phyloP scores from a whole-genome alignment of 768 basidiomycete genomes.

The Melanogaster broomeanus region DNA sequence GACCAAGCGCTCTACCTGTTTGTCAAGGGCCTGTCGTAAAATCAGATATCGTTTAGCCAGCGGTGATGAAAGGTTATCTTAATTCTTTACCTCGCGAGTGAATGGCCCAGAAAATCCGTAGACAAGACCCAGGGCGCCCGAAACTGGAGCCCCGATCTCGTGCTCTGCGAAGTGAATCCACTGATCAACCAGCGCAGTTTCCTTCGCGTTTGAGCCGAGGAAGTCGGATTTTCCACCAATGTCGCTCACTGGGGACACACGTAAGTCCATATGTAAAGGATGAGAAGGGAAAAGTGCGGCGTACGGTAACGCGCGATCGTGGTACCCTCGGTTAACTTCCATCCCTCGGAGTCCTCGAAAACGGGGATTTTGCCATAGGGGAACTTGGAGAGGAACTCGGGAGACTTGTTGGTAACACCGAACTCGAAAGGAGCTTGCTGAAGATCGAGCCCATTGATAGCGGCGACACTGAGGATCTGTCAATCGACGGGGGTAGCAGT shows the following conservation, averaged over 20 bases:
- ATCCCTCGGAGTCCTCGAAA: constrained; percentile 19
- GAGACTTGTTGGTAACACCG: constrained; percentile 9
- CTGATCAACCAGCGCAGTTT: constrained; percentile 15
- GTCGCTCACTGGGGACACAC: constrained; percentile 5
- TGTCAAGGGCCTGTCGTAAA: neutral
- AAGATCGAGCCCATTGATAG: constrained; percentile 15
- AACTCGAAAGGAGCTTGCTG: constrained; percentile 2
- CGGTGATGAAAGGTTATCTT: too few relatives aligned
- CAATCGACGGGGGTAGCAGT: neutral
- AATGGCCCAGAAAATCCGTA: neutral
- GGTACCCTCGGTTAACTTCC: constrained; percentile 13
- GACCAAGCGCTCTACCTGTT: neutral
- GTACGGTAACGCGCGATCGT: constrained; percentile 19
- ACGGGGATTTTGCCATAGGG: constrained; percentile 19
- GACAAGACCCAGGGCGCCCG: neutral
- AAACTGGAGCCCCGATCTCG: constrained; percentile 1
- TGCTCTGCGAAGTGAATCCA: constrained; percentile 22
- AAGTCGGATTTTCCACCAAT: constrained; percentile 12
- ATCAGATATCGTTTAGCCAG: too few relatives aligned
- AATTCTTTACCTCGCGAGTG: constrained; percentile 8
- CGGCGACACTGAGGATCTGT: constrained; percentile 24
- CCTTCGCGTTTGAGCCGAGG: constrained; percentile 12
- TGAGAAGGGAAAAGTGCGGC: neutral
- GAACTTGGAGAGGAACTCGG: constrained; percentile 14
- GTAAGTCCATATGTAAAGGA: neutral